Percentiles rank a stretch among this genome's conserved stretches.
Evolutionary conservation across 2,329 filamentous ascomycete genomes (phyloP).

Genomic region (Intubia oerlemansii): DNA sequence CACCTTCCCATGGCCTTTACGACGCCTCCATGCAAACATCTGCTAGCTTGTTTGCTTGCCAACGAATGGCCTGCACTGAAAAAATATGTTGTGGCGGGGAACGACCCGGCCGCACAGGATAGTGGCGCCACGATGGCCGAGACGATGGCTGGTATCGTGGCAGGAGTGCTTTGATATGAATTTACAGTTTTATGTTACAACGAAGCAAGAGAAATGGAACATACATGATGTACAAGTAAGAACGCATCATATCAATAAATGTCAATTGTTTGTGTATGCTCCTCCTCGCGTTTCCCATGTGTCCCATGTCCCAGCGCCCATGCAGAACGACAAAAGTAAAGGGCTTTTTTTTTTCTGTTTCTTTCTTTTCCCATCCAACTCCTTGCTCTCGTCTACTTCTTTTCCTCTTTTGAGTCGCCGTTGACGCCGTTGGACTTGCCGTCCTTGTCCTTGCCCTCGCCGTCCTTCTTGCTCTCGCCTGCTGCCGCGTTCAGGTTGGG

Average conservation of each 20-base stretch:
- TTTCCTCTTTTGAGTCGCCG: conserved; percentile 12
- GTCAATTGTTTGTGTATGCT: no score
- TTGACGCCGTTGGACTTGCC: conserved; percentile 14
- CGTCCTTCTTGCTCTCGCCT: conserved; percentile 21
- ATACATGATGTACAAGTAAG: no score
- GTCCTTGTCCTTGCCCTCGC: no score
- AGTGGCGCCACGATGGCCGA: conserved; percentile 16
- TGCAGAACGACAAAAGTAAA: no score
- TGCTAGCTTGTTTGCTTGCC: conserved; percentile 62
- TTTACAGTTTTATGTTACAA: no score
- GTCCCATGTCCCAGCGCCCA: no score
- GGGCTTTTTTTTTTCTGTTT: conserved; percentile 8
- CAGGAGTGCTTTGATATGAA: conserved; percentile 17
- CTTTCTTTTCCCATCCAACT: conserved; percentile 6
- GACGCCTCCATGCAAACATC: conserved; percentile 53
- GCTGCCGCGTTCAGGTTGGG: conserved; percentile 16
- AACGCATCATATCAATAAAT: no score
- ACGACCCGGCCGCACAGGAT: no score
- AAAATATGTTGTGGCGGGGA: conserved; percentile 31
- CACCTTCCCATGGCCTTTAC: conserved; percentile 10
- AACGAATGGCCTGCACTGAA: conserved; percentile 41
- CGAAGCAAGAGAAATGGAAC: no score
- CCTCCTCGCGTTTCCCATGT: no score
- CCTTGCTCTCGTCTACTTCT: no score
- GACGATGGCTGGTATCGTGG: conserved; percentile 53